Evolutionary conservation across 352 stramenopile genomes (phyloP), one percentile per base, ranked within the genome.

Genomic region (Elongisporangium undulatum): DNA sequence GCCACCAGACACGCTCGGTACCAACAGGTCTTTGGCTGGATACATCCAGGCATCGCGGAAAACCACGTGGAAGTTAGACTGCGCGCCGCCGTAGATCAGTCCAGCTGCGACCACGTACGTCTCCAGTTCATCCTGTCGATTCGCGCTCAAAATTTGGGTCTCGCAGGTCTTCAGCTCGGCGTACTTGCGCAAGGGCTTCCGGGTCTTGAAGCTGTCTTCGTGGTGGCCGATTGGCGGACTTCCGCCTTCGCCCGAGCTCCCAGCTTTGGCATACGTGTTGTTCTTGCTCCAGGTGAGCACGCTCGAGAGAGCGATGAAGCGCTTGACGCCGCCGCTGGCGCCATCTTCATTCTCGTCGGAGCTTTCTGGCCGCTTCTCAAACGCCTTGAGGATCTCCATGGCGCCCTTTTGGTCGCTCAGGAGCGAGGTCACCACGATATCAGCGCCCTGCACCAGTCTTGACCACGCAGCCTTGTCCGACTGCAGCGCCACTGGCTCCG

Each of bases 201-300:
- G 72, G 17, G 72, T 79, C 59, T 92, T 92, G 70, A 94, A 96
- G 48, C 78, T 73, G 59, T 88, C 77, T 70, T 95, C 87, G 1
- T 69, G 64, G 56, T 94, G 82, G 12, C 73, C 71, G 0, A 68
- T 51, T 4, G 64, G 66, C 4, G 34, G 34, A 4, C 34, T 45
- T 45, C 34, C 34, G 12, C 70, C 72, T 2, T 75, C 64, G 4
- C 68, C 57, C 15, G 49, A 50, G 29, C 65, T 54, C 41, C 74
- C 79, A 21, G 61, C 62, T 51, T 85, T 86, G 29, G 79, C 74
- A 26, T 75, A 78, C 19, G 68, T 57, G 0, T 71, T 49, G 66
- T 84, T 92, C 56, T 89, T 89, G 67, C 82, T 89, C 85, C 85
- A 94, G 24, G 85, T 84, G 24, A 94, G 72, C 22, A 92, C 68